Base-by-base conservation (phyloP, 2,329 filamentous ascomycete genomes). In the Penicillium sp. region DNA sequence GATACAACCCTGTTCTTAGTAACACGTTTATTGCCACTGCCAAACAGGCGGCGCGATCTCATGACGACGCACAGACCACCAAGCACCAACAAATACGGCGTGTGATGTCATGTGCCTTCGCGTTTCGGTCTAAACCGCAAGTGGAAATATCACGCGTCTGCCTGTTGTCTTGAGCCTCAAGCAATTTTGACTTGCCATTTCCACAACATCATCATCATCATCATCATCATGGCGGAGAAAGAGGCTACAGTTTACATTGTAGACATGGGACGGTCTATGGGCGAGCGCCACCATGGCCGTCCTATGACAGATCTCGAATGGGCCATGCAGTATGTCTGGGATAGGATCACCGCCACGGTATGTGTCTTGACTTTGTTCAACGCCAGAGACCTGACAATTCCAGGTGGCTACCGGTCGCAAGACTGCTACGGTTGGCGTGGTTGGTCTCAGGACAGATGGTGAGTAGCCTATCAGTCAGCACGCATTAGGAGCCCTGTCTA, bases 211-310 rank as follows among this genome's bases (percentile, higher is more conserved):
- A 50, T 48, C 22, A 22, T 22, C 40, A 50, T 48, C 22, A 22
- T 22, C 38, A 45, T 58, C 63, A 80, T 56, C 53, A 97, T 97
- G 93, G 88, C 91, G 11, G 87, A 89, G 60, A 99, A 99, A 73
- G 91, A 97, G 78, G 91, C 91, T 9, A 94, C 88, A 0, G 84
- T 97, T 41, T 99, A 94, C 73, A 88, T 99, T 64, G 77, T 99
- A 58, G 94, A 99, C 75, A 80, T 97, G 25, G 92, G 91, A 55
- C 80, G 78, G 67, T 89, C 92, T n/a, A 97, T 96, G 89, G 88
- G 82, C 55, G 80, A 88, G 69, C 82, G 80, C 65, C 84, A 85
- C 64, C 81, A 84, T 75, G 90, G 88, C 26, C 86, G 94, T 62
- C 71, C 78, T 19, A 84, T 93, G 71, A 88, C 88, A 3, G 89